Evolutionary conservation across 139 green algal species (phyloP).

Genomic region (Tetradesmus lagerheimii): DNA sequence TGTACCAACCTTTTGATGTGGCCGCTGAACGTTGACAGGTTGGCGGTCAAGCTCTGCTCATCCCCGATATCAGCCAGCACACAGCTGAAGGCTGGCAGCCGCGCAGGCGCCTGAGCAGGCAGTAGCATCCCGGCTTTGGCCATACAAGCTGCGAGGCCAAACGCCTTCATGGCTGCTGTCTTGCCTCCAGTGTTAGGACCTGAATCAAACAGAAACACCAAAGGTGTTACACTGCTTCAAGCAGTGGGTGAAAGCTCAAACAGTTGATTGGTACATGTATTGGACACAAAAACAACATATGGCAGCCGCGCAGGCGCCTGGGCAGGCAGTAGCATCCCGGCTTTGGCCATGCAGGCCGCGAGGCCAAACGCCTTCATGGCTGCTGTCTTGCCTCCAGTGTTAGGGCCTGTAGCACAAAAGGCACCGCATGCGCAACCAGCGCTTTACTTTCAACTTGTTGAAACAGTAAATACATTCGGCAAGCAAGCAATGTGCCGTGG

Average conservation of each 20-base stretch:
- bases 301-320: constrained; percentile 73
- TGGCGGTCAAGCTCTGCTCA: constrained; percentile 85
- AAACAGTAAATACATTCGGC: neutral
- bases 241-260: no score
- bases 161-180: constrained; percentile 90
- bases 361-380: constrained; percentile 89
- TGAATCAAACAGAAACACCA: no score
- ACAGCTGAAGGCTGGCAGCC: constrained; percentile 77
- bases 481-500: no score
- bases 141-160: constrained; percentile 85
- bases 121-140: constrained; percentile 86
- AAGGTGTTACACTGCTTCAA: no score
- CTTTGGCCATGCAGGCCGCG: constrained; percentile 80
- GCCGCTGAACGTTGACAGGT: constrained; percentile 96
- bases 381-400: constrained; percentile 97
- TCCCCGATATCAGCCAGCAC: constrained; percentile 96
- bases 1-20: constrained; percentile 88
- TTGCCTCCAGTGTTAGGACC: constrained; percentile 97
- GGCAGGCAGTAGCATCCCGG: constrained; percentile 87
- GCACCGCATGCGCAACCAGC: no score
- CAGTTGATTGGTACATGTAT: no score
- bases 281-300: no score
- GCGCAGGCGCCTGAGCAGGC: constrained; percentile 70
- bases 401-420: constrained; percentile 86
- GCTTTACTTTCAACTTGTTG: no score